Base-by-base conservation (phyloP, 306 rosid species). In the Citrullus mucosospermus region DNA sequence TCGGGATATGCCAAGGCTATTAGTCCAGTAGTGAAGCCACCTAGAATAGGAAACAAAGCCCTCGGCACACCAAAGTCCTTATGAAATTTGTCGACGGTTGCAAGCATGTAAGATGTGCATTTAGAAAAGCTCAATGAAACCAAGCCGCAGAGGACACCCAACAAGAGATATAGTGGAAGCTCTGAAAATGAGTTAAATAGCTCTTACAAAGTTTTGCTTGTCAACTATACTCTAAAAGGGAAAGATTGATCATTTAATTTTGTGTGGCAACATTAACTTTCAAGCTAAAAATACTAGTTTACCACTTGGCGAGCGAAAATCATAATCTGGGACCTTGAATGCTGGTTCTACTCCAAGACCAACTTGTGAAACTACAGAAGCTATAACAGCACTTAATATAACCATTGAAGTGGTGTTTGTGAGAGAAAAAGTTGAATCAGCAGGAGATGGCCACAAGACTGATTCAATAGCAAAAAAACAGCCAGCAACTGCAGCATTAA, bases 401-500 rank as follows among this genome's bases (percentile, higher is more conserved):
- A 95, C 98, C 88, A 88, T 91, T 62, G 98, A 95, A 84, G 97
- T 95, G 69, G 92, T 86, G 84, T 92, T 90, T 80, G 91, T 83
- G 65, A 92, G 95, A 4, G 92, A 87, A 59, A 85, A 63, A 13
- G 95, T 88, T 30, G 90, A 88, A 81, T 92, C 85, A 3, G 86
- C 43, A 70, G 92, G 82, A 54, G 97, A 89, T 28, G 98, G 96
- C 98, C 98, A 94, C 80, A 92, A 84, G 66, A 94, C 95, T 10
- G 91, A 89, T 83, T 92, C 97, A 13, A 92, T 88, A 4, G 98
- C 92, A 3, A 95, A 92, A 80, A 91, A 95, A 85, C 97, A 95
- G 74, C 97, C 98, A 48, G 98, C 92, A 78, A 95, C 90, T 66
- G 97, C 97, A 83, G 97, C 93, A 89, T 92, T 92, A 85, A 95